Base-by-base conservation (phyloP, 345 rosid genomes). In the Gossypium herbaceum region DNA sequence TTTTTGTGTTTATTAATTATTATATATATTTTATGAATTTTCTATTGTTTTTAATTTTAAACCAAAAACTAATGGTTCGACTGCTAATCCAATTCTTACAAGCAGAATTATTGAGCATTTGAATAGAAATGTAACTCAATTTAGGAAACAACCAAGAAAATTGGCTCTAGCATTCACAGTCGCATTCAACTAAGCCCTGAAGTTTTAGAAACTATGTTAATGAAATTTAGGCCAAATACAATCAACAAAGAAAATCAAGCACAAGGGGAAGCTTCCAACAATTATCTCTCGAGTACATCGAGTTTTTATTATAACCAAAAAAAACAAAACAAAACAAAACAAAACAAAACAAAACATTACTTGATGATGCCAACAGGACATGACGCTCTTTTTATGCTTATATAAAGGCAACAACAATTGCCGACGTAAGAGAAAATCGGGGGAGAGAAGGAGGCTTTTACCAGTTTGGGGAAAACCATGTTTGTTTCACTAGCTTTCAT, bases 401-500 rank as follows among this genome's bases (percentile, higher is more conserved):
- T 55, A 55, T 55, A 24, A 3, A 47, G 20, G 41, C 56, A 27
- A 48, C 19, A 68, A 48, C 19, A 68, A 48, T 8, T 11, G n/a
- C 34, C 74, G 5, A 34, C 61, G 29, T 29, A 27, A 54, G n/a
- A 34, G 34, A 9, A 41, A 57, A 22, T 22, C 19, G 16, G 4
- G 10, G 1, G 45, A 25, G 13, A 15, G 56, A 48, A 24, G 29
- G 20, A 73, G 24, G 60, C 56, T 15, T 59, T 47, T 60, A 11
- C 56, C 5, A 15, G 2, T 29, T 58, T 9, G 11, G 22, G 24
- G 55, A 25, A 9, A 58, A 24, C 66, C n/a, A 56, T 8, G 52
- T 43, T 13, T 48, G 39, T 25, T 25, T 76, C 71, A 81, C 58
- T 81, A 59, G 81, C 85, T 80, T 79, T 88, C 96, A 2, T 90